These are phyloP conservation scores for Colletotrichum cereale DNA, from an alignment of 2,329 filamentous ascomycete genomes.

Conservation along the genomic window DNA sequence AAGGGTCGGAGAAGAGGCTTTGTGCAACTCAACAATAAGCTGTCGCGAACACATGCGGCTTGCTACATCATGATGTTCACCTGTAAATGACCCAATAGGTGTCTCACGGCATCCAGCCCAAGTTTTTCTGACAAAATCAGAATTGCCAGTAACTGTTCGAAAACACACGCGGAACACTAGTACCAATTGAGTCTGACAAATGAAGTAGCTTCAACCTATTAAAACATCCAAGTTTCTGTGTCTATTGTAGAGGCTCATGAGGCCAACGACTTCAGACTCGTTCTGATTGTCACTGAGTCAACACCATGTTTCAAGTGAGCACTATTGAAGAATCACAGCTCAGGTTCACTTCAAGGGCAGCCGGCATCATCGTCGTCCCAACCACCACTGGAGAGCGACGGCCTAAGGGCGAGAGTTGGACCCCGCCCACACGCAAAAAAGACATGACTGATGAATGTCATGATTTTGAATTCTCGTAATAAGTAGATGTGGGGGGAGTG, in stretches of 20 bases:
- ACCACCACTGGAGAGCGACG: neutral
- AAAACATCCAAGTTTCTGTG: neutral
- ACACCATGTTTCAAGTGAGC: neutral
- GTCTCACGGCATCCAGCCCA: too few species aligned
- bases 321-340: neutral
- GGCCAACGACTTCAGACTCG: neutral
- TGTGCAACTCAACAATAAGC: neutral
- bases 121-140: neutral
- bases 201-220: too few species aligned
- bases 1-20: neutral
- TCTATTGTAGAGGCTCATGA: neutral
- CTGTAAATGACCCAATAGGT: neutral
- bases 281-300: neutral
- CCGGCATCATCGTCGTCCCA: too few species aligned
- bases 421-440: conserved; percentile 5
- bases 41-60: neutral
- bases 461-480: conserved; percentile 38
- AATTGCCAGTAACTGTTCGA: neutral
- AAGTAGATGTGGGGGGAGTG: conserved; percentile 7
- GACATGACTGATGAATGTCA: conserved; percentile 27
- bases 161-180: neutral
- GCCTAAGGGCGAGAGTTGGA: neutral
- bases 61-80: too few species aligned
- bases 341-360: neutral
- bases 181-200: too few species aligned